phyloP scores from a whole-genome alignment of 2,329 filamentous ascomycete genomes.

The Penicillium sp. region DNA sequence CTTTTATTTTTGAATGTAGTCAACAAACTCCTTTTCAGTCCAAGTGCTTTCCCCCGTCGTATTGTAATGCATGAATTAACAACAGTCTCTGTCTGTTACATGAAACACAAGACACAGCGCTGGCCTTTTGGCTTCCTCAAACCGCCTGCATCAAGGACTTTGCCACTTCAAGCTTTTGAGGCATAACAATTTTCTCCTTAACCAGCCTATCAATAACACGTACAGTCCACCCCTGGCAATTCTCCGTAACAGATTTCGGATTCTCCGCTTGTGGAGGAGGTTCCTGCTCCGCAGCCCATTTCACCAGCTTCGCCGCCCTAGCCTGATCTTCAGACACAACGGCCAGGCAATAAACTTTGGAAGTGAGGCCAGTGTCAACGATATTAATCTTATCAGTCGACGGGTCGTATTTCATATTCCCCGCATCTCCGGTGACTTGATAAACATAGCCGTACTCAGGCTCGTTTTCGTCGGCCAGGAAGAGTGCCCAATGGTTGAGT shows the following conservation, averaged over 20 bases:
- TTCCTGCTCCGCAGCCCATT: conserved; percentile 19
- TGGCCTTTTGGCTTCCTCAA: background rate
- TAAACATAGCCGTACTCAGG: conserved; percentile 18
- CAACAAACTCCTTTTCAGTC: conserved; percentile 2
- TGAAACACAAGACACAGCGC: background rate
- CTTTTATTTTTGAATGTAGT: conserved; percentile 17
- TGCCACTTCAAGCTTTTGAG: conserved; percentile 19
- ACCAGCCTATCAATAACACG: conserved; percentile 24
- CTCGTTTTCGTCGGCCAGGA: conserved; percentile 24
- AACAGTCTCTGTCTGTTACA: too few relatives aligned
- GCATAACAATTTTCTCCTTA: conserved; percentile 19
- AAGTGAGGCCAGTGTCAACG: conserved; percentile 4
- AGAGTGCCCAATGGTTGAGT: conserved; percentile 24
- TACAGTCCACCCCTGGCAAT: conserved; percentile 26
- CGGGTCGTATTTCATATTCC: conserved; percentile 24
- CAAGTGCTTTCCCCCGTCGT: background rate
- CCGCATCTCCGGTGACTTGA: conserved; percentile 27
- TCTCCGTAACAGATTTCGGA: conserved; percentile 21
- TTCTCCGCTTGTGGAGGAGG: conserved; percentile 17
- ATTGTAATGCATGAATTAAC: background rate
- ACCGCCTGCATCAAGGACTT: conserved; percentile 21
- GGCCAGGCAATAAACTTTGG: conserved; percentile 19
- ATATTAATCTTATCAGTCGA: conserved; percentile 12
- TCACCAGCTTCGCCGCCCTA: conserved; percentile 13
- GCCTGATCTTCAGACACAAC: conserved; percentile 14